These are phyloP conservation scores for Monosporascus sp. DNA, from an alignment of 2,329 filamentous ascomycete genomes.

Conservation along the genomic window DNA sequence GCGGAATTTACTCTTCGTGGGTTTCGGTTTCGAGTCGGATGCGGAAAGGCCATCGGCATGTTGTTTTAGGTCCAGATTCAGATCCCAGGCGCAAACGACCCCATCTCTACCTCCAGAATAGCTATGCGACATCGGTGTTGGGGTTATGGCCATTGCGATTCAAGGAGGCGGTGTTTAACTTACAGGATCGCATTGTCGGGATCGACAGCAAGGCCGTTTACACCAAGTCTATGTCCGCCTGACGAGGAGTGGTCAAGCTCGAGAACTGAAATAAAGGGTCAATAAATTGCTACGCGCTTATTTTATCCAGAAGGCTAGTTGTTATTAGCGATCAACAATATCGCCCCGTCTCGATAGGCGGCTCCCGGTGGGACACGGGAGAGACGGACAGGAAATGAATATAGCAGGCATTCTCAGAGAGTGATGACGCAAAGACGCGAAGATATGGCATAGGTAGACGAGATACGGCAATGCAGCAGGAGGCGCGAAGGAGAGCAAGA, in stretches of 20 bases:
- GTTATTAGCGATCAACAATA: neutral
- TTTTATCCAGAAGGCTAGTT: too few relatives aligned
- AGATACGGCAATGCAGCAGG: conserved; percentile 2
- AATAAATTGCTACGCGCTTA: too few relatives aligned
- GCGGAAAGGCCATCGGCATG: conserved; percentile 17
- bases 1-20: conserved; percentile 50
- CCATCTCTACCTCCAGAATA: conserved; percentile 96
- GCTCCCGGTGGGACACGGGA: neutral
- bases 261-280: conserved; percentile 39
- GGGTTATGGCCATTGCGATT: neutral
- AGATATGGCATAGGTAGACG: too few relatives aligned
- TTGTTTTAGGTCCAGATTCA: conserved; percentile 62
- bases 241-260: conserved; percentile 53
- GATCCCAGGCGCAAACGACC: conserved; percentile 91
- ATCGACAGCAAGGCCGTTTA: conserved; percentile 92
- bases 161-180: conserved; percentile 29
- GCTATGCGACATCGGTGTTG: conserved; percentile 40
- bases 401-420: neutral
- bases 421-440: too few relatives aligned
- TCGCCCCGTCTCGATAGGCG: neutral
- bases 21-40: conserved; percentile 34
- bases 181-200: conserved; percentile 79
- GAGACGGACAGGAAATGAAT: conserved; percentile 1
- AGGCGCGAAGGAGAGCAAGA: conserved; percentile 12
- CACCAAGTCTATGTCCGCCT: conserved; percentile 85